Conservation (phyloP, 2,329 filamentous ascomycete species). For the Stachybotrys chlorohalonatus region DNA sequence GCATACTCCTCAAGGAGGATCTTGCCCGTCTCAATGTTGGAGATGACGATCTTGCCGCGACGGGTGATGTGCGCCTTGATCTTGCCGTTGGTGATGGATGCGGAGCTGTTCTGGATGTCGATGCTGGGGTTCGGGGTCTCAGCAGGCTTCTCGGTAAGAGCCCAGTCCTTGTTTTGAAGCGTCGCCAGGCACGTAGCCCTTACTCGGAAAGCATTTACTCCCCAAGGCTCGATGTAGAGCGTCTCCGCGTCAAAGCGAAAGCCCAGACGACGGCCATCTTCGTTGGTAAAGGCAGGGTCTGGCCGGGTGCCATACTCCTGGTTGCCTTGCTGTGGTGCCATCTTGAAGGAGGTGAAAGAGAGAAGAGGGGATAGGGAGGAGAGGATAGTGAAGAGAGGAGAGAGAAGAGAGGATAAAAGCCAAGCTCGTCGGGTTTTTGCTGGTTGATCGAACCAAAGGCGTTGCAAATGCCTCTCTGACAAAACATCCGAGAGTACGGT, state of each 20-base stretch:
- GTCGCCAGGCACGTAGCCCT: conserved; percentile 28
- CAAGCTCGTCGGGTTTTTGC: too few species aligned
- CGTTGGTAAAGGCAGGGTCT: conserved; percentile 6
- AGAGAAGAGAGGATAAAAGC: too few species aligned
- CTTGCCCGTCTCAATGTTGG: conserved; percentile 11
- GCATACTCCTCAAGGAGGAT: conserved; percentile 15
- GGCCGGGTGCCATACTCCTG: conserved; percentile 8
- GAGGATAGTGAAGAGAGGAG: too few species aligned
- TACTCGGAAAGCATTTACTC: conserved; percentile 31
- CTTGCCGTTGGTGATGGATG: conserved; percentile 14
- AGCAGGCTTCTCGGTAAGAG: conserved; percentile 14
- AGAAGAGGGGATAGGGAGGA: too few species aligned
- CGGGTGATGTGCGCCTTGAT: conserved; percentile 11
- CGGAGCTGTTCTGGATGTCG: conserved; percentile 7
- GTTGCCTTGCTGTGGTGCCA: conserved; percentile 3
- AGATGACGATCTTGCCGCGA: conserved; percentile 13
- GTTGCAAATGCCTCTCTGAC: not conserved
- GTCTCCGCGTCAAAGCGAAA: conserved; percentile 30
- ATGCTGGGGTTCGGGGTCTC: conserved; percentile 3
- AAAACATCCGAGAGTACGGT: not conserved
- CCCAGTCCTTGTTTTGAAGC: conserved; percentile 26
- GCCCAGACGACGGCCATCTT: conserved; percentile 11
- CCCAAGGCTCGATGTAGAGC: conserved; percentile 39
- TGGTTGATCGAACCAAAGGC: too few species aligned
- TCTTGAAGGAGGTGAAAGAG: not conserved